phyloP scores from a whole-genome alignment of 306 rosid genomes.

The Prunus mume region DNA sequence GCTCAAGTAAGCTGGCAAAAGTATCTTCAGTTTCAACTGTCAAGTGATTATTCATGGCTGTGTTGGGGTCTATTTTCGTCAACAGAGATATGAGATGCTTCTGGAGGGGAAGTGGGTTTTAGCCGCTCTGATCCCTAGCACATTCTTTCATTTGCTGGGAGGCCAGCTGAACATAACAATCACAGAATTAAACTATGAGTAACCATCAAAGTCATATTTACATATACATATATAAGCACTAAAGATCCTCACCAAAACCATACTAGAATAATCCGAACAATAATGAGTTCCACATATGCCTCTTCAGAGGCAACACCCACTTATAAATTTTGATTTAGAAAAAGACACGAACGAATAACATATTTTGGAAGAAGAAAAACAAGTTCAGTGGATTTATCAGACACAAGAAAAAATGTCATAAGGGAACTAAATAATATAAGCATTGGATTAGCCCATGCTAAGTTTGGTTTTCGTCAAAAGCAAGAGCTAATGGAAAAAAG shows the following conservation, averaged over 20 bases:
- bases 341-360: background rate
- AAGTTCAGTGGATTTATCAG: background rate
- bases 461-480: background rate
- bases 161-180: conserved; percentile 29
- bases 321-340: background rate
- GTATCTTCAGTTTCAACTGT: conserved; percentile 75
- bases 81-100: conserved; percentile 18
- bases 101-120: conserved; percentile 23
- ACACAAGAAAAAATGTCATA: background rate
- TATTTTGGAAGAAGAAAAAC: background rate
- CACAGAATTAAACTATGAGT: background rate
- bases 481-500: too few relatives aligned
- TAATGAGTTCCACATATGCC: background rate
- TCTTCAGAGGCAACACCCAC: background rate
- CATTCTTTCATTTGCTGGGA: conserved; percentile 48
- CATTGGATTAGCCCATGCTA: background rate
- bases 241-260: background rate
- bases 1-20: conserved; percentile 78
- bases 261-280: background rate
- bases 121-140: conserved; percentile 51
- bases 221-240: background rate
- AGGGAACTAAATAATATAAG: background rate
- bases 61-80: conserved; percentile 19
- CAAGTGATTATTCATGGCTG: conserved; percentile 74
- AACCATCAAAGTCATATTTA: background rate